Conservation (phyloP, 78 protist genomes). For the Tieghemostelium lacteum region DNA sequence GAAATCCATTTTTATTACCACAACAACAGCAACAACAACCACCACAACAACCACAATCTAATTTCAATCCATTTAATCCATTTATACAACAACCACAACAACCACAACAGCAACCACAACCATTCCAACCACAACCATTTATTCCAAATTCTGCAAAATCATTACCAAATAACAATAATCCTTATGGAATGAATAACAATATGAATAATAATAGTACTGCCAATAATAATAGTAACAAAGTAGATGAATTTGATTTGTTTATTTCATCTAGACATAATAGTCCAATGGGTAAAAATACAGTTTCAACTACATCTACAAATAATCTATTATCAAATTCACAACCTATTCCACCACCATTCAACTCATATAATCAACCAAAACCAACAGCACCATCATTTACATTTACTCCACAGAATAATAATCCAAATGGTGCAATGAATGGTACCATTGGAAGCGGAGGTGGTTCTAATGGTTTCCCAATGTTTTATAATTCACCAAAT, state of each 20-base stretch:
- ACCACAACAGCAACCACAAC: neutral
- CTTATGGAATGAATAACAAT: neutral
- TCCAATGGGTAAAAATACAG: neutral
- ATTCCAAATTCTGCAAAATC: neutral
- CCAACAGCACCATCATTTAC: constrained; percentile 22
- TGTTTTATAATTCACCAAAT: too few relatives aligned
- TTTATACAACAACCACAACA: constrained; percentile 7
- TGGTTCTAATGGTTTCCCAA: too few relatives aligned
- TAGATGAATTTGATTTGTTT: neutral
- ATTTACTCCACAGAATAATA: constrained; percentile 5
- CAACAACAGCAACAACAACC: constrained; percentile 9
- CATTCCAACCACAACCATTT: constrained; percentile 14
- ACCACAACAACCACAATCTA: neutral
- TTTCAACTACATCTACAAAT: neutral
- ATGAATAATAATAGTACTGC: neutral
- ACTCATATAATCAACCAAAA: neutral
- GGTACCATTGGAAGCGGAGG: too few relatives aligned
- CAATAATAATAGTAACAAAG: neutral
- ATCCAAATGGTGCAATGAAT: too few relatives aligned
- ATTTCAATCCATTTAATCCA: neutral
- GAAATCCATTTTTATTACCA: constrained; percentile 14
- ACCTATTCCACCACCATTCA: neutral
- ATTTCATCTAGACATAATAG: neutral
- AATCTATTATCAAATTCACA: neutral
- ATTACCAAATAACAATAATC: neutral